phyloP scores from a whole-genome alignment of 1,284 basidiomycete genomes.

The Amylostereum chailletii region DNA sequence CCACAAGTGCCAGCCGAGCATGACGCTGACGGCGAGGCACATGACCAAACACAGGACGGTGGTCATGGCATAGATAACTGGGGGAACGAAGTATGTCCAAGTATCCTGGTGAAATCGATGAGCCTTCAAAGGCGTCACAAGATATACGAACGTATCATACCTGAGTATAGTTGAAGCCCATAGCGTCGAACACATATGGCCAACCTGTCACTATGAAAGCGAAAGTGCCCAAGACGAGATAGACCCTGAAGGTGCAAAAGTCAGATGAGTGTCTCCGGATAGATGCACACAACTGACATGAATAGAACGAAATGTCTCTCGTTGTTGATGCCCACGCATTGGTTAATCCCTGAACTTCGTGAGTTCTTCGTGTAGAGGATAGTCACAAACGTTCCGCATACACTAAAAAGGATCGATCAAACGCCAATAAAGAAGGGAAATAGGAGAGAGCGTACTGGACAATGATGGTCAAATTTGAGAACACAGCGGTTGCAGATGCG shows the following conservation, averaged over 20 bases:
- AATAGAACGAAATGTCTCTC: slow-evolving; percentile 95
- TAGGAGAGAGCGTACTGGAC: slow-evolving; percentile 54
- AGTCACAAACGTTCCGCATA: slow-evolving; percentile 20
- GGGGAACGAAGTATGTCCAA: slow-evolving; percentile 66
- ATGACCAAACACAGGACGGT: slow-evolving; percentile 75
- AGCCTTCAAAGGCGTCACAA: slow-evolving; percentile 5
- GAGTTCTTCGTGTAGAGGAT: slow-evolving; percentile 8
- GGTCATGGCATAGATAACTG: slow-evolving; percentile 61
- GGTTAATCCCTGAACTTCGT: slow-evolving; percentile 81
- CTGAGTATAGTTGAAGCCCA: slow-evolving; percentile 31
- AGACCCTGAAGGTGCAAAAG: slow-evolving; percentile 40
- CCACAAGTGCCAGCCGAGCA: slow-evolving; percentile 78
- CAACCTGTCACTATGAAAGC: slow-evolving; percentile 55
- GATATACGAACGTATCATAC: slow-evolving; percentile 11
- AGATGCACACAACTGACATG: slow-evolving; percentile 50
- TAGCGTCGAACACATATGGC: slow-evolving; percentile 41
- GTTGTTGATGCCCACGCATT: slow-evolving; percentile 93
- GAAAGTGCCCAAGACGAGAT: slow-evolving; percentile 57
- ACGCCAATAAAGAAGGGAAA: background rate
- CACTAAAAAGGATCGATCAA: slow-evolving; percentile 25
- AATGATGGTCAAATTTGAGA: slow-evolving; percentile 93
- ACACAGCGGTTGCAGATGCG: slow-evolving; percentile 88
- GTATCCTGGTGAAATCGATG: slow-evolving; percentile 17
- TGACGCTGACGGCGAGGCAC: slow-evolving; percentile 72
- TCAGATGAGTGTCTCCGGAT: background rate